Base-by-base conservation (phyloP, 2,329 filamentous ascomycete genomes). In the Beauveria australis region DNA sequence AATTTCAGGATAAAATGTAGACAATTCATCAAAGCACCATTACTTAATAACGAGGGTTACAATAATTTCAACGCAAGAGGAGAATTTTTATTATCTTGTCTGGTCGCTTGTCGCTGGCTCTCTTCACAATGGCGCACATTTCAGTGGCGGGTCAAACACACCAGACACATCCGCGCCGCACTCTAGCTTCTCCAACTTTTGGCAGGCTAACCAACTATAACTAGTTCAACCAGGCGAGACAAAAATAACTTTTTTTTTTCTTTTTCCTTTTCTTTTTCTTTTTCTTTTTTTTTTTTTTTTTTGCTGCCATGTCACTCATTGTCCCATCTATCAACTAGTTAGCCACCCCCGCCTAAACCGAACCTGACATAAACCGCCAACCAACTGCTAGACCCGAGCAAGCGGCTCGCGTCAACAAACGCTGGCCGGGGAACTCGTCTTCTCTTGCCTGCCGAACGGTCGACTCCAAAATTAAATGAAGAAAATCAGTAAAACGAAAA, bases 191-290 rank as follows among this genome's bases (percentile, higher is more conserved):
- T 55, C 53, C 53, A 55, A 55, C 53, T n/a, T 49, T 26, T 30
- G 28, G 48, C 48, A 53, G 49, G 33, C 33, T 37, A 37, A 40
- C 16, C 33, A 37, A 37, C 33, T 37, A 16, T 6, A 37, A 37
- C 33, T 37, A 37, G 33, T 16, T 37, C 33, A 53, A 48, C 28
- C 41, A 56, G 43, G 41, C 30, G 54, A 48, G 43, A 48, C 48
- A 57, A 57, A 57, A 57, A 57, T 57, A 57, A 24, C 30, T 56
- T 40, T 18, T 33, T 37, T 37, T n/a, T n/a, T 22, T 22, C 22
- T 2, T 22, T 22, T 22, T 22, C 2, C 16, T 12, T 16, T 16
- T 22, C 3, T 3, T 22, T 22, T 22, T 22, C 22, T 2, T 22
- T 22, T 22, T 22, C 2, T 37, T 12, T 16, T 16, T 22, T 22